phyloP scores from a whole-genome alignment of 768 basidiomycete genomes.

The Lactifluus piperatus region DNA sequence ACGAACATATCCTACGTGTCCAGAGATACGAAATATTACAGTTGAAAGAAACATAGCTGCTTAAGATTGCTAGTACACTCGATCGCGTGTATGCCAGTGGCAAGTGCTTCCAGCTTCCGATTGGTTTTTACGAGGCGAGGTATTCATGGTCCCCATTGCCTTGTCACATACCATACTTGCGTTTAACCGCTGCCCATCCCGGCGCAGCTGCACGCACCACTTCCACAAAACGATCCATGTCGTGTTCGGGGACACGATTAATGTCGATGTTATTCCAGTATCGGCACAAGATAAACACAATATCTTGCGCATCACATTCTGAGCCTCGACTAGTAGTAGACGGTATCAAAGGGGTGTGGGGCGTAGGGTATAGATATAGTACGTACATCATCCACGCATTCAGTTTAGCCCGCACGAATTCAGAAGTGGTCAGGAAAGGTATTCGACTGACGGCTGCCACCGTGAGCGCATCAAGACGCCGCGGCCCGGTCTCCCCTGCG shows the following conservation, averaged over 20 bases:
- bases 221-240: constrained; percentile 71
- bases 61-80: constrained; percentile 9
- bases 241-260: constrained; percentile 77
- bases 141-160: constrained; percentile 8
- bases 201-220: constrained; percentile 51
- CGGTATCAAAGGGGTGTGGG: constrained; percentile 3
- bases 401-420: constrained; percentile 80
- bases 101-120: constrained; percentile 1
- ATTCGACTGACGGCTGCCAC: constrained; percentile 60
- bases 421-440: constrained; percentile 78
- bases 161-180: constrained; percentile 56
- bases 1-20: constrained; percentile 6
- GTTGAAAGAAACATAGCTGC: neutral
- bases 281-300: constrained; percentile 56
- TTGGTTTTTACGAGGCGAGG: constrained; percentile 4
- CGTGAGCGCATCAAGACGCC: constrained; percentile 57
- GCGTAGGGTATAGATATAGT: neutral
- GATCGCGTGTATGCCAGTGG: constrained; percentile 6
- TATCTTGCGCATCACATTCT: constrained; percentile 72
- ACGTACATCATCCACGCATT: constrained; percentile 75
- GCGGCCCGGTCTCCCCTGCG: constrained; percentile 75
- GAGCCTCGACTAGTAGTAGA: constrained; percentile 44
- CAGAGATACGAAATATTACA: constrained; percentile 3
- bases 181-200: constrained; percentile 67
- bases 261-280: constrained; percentile 82